Conservation (phyloP, 164 flowering plant species). For the Magnolia changhungtana region DNA sequence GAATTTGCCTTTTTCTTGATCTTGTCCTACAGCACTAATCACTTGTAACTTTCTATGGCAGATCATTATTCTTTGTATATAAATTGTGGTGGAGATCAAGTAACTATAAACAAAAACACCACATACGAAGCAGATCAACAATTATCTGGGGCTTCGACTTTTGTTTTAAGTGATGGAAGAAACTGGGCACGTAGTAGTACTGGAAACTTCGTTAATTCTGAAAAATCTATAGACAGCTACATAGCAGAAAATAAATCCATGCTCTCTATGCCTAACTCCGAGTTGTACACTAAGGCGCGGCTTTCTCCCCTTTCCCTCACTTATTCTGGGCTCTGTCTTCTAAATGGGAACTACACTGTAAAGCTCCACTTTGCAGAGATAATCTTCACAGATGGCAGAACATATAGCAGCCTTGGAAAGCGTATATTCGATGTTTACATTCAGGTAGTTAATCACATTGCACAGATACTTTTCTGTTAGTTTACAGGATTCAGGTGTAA, state of each 20-base stretch:
- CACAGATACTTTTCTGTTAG: not conserved
- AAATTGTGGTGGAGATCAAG: constrained; percentile 75
- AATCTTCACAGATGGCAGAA: constrained; percentile 43
- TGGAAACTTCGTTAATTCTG: constrained; percentile 70
- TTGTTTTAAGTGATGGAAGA: constrained; percentile 15
- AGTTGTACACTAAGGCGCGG: constrained; percentile 57
- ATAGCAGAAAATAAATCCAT: constrained; percentile 12
- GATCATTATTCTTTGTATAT: constrained; percentile 52
- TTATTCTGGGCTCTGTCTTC: constrained; percentile 52
- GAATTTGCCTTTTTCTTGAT: too few relatives aligned
- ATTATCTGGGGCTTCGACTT: constrained; percentile 46
- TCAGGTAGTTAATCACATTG: constrained; percentile 39
- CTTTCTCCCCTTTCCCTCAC: constrained; percentile 55
- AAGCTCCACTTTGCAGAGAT: constrained; percentile 73
- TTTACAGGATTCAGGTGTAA: not conserved
- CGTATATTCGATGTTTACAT: constrained; percentile 64
- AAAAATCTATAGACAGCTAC: constrained; percentile 26
- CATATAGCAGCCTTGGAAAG: constrained; percentile 57
- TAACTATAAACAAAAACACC: constrained; percentile 19
- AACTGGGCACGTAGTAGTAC: constrained; percentile 75
- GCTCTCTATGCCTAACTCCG: constrained; percentile 29
- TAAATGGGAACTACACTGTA: constrained; percentile 54
- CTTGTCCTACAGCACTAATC: not conserved
- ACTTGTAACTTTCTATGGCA: constrained; percentile 19
- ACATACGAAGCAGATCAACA: constrained; percentile 55